A percentile compares a stretch with the other conserved stretches of the same genome.
phyloP scores from a whole-genome alignment of 2,329 filamentous ascomycete genomes.

The Colletotrichum musicola region DNA sequence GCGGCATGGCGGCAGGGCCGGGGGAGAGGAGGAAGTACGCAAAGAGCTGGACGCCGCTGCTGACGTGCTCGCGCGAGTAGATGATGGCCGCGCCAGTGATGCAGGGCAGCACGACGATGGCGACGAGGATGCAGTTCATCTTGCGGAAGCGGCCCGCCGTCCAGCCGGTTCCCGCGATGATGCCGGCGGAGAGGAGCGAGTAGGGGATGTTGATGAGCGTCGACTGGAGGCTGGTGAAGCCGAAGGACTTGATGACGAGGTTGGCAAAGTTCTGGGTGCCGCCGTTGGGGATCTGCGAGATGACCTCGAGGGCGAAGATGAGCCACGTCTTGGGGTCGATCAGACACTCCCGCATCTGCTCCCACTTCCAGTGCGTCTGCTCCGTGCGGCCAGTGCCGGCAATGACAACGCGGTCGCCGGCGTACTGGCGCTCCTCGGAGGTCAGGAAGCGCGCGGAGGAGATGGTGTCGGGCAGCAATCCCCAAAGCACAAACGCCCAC shows the following conservation, averaged over 20 bases:
- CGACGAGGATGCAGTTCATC: conserved; percentile 64
- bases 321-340: conserved; percentile 72
- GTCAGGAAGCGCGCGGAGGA: conserved; percentile 69
- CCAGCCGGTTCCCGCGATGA: conserved; percentile 64
- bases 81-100: conserved; percentile 67
- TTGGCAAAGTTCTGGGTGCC: conserved; percentile 72
- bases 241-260: conserved; percentile 67
- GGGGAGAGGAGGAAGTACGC: conserved; percentile 70
- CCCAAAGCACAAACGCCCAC: conserved; percentile 62
- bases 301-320: conserved; percentile 64
- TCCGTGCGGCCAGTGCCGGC: conserved; percentile 66
- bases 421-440: conserved; percentile 62
- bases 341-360: conserved; percentile 66
- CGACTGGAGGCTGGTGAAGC: conserved; percentile 66
- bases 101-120: conserved; percentile 62
- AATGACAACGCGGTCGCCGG: conserved; percentile 59
- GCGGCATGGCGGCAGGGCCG: conserved; percentile 66
- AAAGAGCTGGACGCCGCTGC: conserved; percentile 62
- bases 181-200: conserved; percentile 61
- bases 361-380: conserved; percentile 61
- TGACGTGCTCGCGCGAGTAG: conserved; percentile 57
- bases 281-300: conserved; percentile 72
- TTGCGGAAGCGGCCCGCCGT: conserved; percentile 64
- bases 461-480: conserved; percentile 65
- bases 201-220: conserved; percentile 71